phyloP scores from a whole-genome alignment of 768 basidiomycete species.

The Lenzites betulinus region DNA sequence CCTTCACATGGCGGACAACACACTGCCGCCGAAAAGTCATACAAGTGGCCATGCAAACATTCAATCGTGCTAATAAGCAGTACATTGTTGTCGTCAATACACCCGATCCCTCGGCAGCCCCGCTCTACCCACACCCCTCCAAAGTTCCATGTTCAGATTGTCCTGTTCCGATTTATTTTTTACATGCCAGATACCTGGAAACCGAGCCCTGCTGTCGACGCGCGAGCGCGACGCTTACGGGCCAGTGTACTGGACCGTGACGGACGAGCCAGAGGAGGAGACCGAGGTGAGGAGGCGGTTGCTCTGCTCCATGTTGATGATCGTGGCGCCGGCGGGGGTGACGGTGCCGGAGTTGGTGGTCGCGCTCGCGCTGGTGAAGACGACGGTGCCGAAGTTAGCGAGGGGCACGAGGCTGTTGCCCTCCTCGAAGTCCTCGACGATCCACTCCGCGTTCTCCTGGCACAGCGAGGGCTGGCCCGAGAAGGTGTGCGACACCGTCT shows the following conservation, averaged over 20 bases:
- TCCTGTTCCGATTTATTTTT: too few relatives aligned
- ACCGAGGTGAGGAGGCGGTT: slow-evolving; percentile 33
- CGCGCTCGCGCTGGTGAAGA: slow-evolving; percentile 38
- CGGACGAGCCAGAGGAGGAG: slow-evolving; percentile 24
- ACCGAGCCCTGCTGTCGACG: too few relatives aligned
- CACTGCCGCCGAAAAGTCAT: too few relatives aligned
- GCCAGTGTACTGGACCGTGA: slow-evolving; percentile 32
- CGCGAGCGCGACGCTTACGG: neutral
- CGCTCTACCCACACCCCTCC: neutral
- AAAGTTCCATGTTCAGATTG: neutral
- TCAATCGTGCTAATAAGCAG: too few relatives aligned
- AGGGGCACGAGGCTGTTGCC: slow-evolving; percentile 35
- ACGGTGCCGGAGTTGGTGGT: slow-evolving; percentile 29
- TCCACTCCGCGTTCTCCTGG: slow-evolving; percentile 42
- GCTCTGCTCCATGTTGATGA: slow-evolving; percentile 41
- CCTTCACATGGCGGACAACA: too few relatives aligned
- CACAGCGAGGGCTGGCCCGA: slow-evolving; percentile 34
- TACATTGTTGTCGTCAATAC: too few relatives aligned
- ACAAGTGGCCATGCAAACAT: too few relatives aligned
- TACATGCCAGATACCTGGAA: too few relatives aligned
- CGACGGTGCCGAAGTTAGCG: slow-evolving; percentile 41
- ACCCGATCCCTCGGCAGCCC: too few relatives aligned
- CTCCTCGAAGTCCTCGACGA: slow-evolving; percentile 38
- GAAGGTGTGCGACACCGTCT: slow-evolving; percentile 33
- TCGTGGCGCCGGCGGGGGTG: slow-evolving; percentile 33